Evolutionary conservation across 257 asterid species (phyloP).

Genomic region (Solanum neorickii): DNA sequence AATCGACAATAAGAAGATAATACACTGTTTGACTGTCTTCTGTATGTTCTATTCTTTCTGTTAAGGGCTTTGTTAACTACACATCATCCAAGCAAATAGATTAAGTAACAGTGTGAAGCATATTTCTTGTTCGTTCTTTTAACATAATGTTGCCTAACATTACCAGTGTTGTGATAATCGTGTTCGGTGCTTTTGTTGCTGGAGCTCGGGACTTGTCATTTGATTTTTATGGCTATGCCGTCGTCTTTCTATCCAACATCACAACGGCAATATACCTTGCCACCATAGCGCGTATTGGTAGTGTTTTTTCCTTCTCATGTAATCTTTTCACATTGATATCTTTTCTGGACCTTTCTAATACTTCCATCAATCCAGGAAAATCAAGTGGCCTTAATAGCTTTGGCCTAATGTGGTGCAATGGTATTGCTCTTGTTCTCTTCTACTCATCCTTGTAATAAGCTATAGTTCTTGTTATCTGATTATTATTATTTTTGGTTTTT

Average conservation of each 20-base stretch:
- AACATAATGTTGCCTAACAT: constrained; percentile 20
- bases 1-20: background rate
- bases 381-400: constrained; percentile 88
- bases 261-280: constrained; percentile 85
- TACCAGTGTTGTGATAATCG: constrained; percentile 69
- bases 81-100: background rate
- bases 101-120: background rate
- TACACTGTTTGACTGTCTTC: background rate
- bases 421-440: constrained; percentile 23
- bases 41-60: background rate
- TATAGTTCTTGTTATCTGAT: background rate
- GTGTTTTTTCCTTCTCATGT: constrained; percentile 10
- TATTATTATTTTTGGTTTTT: background rate
- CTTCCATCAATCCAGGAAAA: constrained; percentile 44
- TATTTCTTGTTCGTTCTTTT: constrained; percentile 6
- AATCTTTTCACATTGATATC: constrained; percentile 5
- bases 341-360: constrained; percentile 11
- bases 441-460: background rate
- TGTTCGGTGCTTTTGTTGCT: constrained; percentile 83
- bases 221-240: constrained; percentile 58
- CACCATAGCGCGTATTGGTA: constrained; percentile 84
- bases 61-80: background rate
- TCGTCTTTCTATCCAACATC: constrained; percentile 70
- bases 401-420: constrained; percentile 98
- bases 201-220: constrained; percentile 88